These are phyloP conservation scores for Trametes punicea DNA, from an alignment of 768 basidiomycete genomes.

Conservation along the genomic window DNA sequence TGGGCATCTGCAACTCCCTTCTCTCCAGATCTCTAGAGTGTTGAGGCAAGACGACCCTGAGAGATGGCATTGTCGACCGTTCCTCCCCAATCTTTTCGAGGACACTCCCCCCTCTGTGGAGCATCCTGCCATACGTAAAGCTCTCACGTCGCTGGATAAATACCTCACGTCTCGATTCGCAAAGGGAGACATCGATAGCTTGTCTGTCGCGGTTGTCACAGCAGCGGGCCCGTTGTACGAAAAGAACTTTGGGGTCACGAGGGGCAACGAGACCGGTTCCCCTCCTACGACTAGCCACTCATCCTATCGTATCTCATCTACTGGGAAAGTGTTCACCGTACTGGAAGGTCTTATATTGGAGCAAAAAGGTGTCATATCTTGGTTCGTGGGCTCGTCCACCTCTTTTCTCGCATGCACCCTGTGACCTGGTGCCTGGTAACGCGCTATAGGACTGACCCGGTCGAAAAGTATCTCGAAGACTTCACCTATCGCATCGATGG, in stretches of 20 bases:
- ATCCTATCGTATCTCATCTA: constrained; percentile 50
- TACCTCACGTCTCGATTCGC: constrained; percentile 15
- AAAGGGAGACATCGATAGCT: constrained; percentile 42
- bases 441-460: constrained; percentile 46
- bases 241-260: constrained; percentile 36
- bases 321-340: constrained; percentile 49
- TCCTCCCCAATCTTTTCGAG: constrained; percentile 27
- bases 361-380: constrained; percentile 38
- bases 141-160: constrained; percentile 8
- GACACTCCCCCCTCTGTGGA: constrained; percentile 19
- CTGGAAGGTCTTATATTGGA: constrained; percentile 48
- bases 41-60: constrained; percentile 6
- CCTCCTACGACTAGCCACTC: constrained; percentile 33
- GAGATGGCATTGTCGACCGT: constrained; percentile 26
- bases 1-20: constrained; percentile 37
- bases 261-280: constrained; percentile 11
- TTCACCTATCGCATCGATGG: constrained; percentile 31
- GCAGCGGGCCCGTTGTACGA: constrained; percentile 45
- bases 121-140: constrained; percentile 20
- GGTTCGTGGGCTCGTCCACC: too few relatives aligned
- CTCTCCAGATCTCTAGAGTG: too few relatives aligned
- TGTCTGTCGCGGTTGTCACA: constrained; percentile 48
- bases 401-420: too few relatives aligned
- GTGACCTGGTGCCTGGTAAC: not conserved
- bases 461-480: constrained; percentile 42